Evolutionary conservation across 2,329 filamentous ascomycete species (phyloP).

Genomic region (Fusarium chlamydosporum): DNA sequence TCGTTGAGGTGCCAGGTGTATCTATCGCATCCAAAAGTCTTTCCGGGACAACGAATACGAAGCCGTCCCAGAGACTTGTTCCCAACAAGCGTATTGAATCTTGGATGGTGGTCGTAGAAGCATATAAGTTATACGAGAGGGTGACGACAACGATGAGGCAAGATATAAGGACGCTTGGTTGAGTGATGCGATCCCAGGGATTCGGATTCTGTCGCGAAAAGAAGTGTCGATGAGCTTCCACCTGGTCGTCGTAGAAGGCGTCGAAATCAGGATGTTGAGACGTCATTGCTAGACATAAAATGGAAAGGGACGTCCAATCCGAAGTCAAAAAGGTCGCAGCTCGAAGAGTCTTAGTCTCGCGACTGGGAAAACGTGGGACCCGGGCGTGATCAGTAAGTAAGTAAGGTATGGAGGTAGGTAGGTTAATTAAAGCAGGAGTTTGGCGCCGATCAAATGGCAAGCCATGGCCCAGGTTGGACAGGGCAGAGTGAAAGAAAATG

Average conservation of each 20-base stretch:
- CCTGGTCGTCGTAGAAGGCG: conserved; percentile 56
- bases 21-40: conserved; percentile 70
- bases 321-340: conserved; percentile 30
- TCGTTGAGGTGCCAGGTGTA: conserved; percentile 63
- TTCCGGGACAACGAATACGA: conserved; percentile 71
- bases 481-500: conserved; percentile 8
- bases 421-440: conserved; percentile 26
- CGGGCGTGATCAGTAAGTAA: conserved; percentile 46
- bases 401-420: conserved; percentile 4
- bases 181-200: conserved; percentile 53
- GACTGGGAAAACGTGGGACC: conserved; percentile 34
- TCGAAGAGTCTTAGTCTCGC: conserved; percentile 43
- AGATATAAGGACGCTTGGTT: conserved; percentile 56
- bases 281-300: conserved; percentile 52
- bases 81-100: conserved; percentile 48
- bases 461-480: conserved; percentile 47
- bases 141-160: conserved; percentile 54
- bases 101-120: conserved; percentile 53
- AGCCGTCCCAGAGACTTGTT: conserved; percentile 71
- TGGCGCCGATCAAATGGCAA: conserved; percentile 43
- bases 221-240: conserved; percentile 53
- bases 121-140: conserved; percentile 55
- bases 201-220: conserved; percentile 46
- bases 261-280: conserved; percentile 53
- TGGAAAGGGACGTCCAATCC: conserved; percentile 5